Percentiles rank a stretch among this genome's conserved stretches.
These are phyloP conservation scores for Hanseniaspora uvarum DNA, from an alignment of 1,139 yeast genomes.

Conservation along the genomic window DNA sequence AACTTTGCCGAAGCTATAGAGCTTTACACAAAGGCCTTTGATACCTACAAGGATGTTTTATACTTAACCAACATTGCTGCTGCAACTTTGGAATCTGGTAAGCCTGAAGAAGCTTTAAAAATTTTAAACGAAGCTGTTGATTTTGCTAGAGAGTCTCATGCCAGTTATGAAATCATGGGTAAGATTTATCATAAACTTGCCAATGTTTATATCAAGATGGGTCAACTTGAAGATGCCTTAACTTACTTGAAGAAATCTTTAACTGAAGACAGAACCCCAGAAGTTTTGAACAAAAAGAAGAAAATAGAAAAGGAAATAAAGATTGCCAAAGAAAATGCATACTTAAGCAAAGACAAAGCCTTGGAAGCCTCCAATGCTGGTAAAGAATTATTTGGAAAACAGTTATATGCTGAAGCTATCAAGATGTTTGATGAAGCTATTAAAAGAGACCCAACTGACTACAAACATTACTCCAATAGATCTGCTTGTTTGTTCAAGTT, in stretches of 20 bases:
- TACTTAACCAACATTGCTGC: constrained; percentile 95
- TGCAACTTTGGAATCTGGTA: constrained; percentile 93
- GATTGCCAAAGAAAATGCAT: constrained; percentile 61
- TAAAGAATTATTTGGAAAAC: constrained; percentile 75
- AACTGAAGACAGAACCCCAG: constrained; percentile 97
- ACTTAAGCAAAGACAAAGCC: constrained; percentile 82
- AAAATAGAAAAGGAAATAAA: constrained; percentile 78
- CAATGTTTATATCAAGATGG: constrained; percentile 63
- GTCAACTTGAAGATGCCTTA: constrained; percentile 62
- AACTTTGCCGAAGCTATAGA: constrained; percentile 89
- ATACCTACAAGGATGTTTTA: constrained; percentile 70
- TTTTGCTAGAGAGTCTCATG: constrained; percentile 77
- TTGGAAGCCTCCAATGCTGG: constrained; percentile 93
- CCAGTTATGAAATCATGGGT: constrained; percentile 85
- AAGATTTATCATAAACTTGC: constrained; percentile 92
- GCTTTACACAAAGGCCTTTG: constrained; percentile 80
- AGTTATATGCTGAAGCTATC: constrained; percentile 96
- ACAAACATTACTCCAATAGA: constrained; percentile 94
- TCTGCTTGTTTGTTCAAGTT: constrained; percentile 94
- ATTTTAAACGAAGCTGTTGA: constrained; percentile 80
- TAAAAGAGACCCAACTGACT: constrained; percentile 91
- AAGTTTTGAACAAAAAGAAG: constrained; percentile 78
- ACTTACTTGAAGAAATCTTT: constrained; percentile 78
- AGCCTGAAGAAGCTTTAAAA: constrained; percentile 68
- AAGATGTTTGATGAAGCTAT: constrained; percentile 91